These are phyloP conservation scores for Aspergillus novofumigatus DNA, from an alignment of 2,329 filamentous ascomycete species.

Conservation along the genomic window DNA sequence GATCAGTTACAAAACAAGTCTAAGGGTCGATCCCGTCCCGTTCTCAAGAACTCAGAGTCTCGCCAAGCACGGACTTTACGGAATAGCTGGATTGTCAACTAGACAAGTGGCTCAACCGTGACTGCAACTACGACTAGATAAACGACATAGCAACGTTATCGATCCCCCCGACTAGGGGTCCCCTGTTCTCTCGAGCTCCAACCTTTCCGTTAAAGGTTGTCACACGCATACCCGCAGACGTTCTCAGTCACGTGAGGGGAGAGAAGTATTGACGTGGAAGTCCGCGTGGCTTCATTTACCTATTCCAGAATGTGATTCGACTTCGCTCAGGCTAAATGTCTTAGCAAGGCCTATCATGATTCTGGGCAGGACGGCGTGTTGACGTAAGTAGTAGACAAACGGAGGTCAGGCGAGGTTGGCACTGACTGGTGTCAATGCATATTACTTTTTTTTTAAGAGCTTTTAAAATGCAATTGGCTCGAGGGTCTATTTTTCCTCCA, in stretches of 20 bases:
- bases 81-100: background rate
- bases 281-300: background rate
- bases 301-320: background rate
- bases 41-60: background rate
- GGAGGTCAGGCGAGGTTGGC: background rate
- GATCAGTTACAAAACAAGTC: background rate
- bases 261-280: background rate
- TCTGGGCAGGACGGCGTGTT: background rate
- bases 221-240: conserved; percentile 18
- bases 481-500: background rate
- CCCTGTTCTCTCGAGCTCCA: background rate
- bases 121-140: background rate
- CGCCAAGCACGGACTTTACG: background rate
- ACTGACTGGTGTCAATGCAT: background rate
- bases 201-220: background rate
- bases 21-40: background rate
- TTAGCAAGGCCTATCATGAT: background rate
- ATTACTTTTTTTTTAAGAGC: too few species aligned
- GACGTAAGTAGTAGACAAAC: background rate
- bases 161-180: background rate
- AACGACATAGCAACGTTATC: background rate
- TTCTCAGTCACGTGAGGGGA: conserved; percentile 14
- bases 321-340: background rate
- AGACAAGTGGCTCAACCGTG: too few species aligned
- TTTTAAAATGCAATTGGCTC: background rate